These are phyloP conservation scores for Leccinum obscurum DNA, from an alignment of 768 basidiomycete genomes.

Conservation along the genomic window DNA sequence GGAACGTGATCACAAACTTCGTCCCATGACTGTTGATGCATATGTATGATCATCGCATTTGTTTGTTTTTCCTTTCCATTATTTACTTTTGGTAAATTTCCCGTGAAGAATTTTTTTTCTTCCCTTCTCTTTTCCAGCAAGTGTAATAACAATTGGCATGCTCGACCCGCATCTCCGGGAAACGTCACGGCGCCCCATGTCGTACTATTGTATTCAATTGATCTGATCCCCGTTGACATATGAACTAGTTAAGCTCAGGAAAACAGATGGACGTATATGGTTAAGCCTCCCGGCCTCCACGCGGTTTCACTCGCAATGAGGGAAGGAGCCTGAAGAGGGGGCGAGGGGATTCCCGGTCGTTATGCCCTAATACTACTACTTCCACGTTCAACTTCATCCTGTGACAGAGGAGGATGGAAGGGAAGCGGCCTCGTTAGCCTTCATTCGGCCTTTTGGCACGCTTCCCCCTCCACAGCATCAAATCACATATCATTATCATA, in stretches of 20 bases:
- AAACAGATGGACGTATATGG: conserved; percentile 34
- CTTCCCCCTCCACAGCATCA: background rate
- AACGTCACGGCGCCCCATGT: conserved; percentile 27
- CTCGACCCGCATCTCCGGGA: conserved; percentile 21
- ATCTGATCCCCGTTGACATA: conserved; percentile 38
- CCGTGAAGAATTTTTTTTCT: conserved; percentile 22
- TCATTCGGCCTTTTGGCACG: background rate
- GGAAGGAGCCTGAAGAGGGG: background rate
- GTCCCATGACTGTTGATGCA: conserved; percentile 1
- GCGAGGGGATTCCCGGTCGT: conserved; percentile 11
- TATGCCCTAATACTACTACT: conserved; percentile 13
- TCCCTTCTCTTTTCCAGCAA: background rate
- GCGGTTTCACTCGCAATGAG: conserved; percentile 25
- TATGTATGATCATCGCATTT: conserved; percentile 1
- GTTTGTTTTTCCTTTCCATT: conserved; percentile 21
- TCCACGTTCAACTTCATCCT: conserved; percentile 9
- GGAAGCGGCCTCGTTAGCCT: background rate
- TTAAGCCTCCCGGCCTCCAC: conserved; percentile 25
- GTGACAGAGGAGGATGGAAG: background rate
- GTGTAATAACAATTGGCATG: conserved; percentile 3
- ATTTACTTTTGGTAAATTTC: conserved; percentile 10
- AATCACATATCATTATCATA: background rate
- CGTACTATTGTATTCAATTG: conserved; percentile 31
- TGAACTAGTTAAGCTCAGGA: conserved; percentile 19
- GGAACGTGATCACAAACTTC: conserved; percentile 6